Conservation (phyloP, 257 asterid genomes). For the Galeopsis tetrahit region DNA sequence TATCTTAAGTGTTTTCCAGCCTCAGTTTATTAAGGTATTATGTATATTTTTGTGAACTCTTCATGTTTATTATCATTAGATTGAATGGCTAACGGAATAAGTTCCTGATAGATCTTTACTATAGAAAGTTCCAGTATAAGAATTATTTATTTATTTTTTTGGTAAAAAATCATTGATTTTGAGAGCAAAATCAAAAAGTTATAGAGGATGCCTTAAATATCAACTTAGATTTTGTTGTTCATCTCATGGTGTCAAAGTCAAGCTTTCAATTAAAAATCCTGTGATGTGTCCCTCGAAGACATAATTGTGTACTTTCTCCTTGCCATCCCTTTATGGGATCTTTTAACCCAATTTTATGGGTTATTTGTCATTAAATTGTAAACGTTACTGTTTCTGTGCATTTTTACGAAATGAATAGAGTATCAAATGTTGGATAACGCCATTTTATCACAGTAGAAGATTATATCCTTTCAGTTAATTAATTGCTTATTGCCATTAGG, state of each 20-base stretch:
- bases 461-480: background rate
- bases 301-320: background rate
- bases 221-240: background rate
- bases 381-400: background rate
- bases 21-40: background rate
- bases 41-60: background rate
- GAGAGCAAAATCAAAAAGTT: background rate
- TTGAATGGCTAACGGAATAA: slow-evolving; percentile 2
- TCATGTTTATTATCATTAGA: background rate
- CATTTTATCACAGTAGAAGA: background rate
- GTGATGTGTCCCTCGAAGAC: background rate
- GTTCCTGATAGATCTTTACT: background rate
- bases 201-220: background rate
- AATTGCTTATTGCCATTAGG: background rate
- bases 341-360: background rate
- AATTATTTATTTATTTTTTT: too few relatives aligned
- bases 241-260: background rate
- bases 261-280: background rate
- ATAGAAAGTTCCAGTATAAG: background rate
- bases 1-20: background rate
- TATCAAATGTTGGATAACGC: background rate
- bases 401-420: background rate
- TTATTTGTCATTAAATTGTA: background rate
- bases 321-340: background rate
- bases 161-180: background rate